Evolutionary conservation across 75 land plant species (phyloP), one percentile per base, ranked within the genome.

Genomic region (Sequoiadendron giganteum): DNA sequence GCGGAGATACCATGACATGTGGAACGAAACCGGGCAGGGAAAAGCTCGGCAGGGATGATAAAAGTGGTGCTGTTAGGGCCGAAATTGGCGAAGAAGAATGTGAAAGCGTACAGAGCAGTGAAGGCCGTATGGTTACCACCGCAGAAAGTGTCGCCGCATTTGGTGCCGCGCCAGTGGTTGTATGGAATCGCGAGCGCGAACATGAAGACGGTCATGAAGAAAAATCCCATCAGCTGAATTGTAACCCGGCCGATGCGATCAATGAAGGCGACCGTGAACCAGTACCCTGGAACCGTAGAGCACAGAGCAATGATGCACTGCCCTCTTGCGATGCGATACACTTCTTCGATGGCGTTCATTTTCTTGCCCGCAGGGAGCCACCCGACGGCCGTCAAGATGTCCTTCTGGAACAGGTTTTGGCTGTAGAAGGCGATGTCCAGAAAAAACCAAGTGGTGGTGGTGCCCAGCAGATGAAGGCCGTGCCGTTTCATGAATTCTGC

Each of bases 131-230:
- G 90, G 75, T 92, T 87, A 18, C 88, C 93, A 9, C 84, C 88
- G 47, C 81, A 58, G 79, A 9, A 89, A 72, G 49, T 36, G 85
- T 87, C 87, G 42, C 58, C 73, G 86, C 91, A 91, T 28, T 80
- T 84, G 87, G 42, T 56, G 77, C 76, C 85, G 52, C 91, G 84
- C 87, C 90, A 89, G 73, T 91, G 86, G 89, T 90, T 56, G 89
- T 93, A 93, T 0, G 90, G 90, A 45, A 89, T 85, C 47, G 93
- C 87, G 30, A 92, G 86, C 47, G 86, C 93, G 76, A 93, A 86
- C 94, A 93, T 92, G 93, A 93, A 93, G 34, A 84, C 88, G 36
- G 93, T 91, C 94, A 93, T 93, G 85, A 93, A 88, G 88, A 90
- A 88, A 89, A 93, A 93, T 68, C 94, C 94, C 38, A 81, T 18